Evolutionary conservation across 1,139 yeast genomes (phyloP), one percentile per base, ranked within the genome.

Genomic region (Geotrichum aggregatum): DNA sequence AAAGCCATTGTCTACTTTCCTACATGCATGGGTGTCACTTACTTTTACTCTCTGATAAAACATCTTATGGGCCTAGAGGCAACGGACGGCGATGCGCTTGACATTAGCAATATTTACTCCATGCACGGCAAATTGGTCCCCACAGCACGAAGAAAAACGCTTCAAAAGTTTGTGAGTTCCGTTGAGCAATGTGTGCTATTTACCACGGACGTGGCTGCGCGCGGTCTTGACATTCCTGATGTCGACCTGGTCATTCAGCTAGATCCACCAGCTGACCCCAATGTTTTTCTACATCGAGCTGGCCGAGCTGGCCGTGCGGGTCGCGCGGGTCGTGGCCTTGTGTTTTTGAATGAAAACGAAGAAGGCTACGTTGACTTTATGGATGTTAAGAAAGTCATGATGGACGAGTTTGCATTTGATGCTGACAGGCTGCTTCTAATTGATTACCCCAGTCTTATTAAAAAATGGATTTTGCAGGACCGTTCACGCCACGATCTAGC

Each of bases 261-360:
- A 38, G 96, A 89, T 58, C 95, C 97, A 2, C 97, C 98, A 0
- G 84, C 91, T 0, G 95, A 87, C 60, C 87, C 96, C 0, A 92
- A 84, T 62, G 82, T 86, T 58, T 89, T 89, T 62, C 73, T 88
- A 48, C 97, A 89, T 66, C 76, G 98, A 62, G 84, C 92, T 69
- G 98, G 98, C 18, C 77, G 98, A 65, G 88, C 97, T 0, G 98
- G 96, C 0, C 74, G 98, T 60, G 96, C 96, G 0, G 89, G 89
- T 55, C 82, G 81, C 58, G 78, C 76, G 3, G 98, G 98, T 1
- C 78, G 77, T 54, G 96, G 95, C 0, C 74, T 89, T 4, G 80
- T 86, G 1, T 76, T 89, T 71, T 69, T 91, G 47, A 83, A 77
- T 58, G 75, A 76, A 54, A 86, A 89, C 2, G 98, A 94, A 65